Base-by-base conservation (phyloP, 495 filamentous ascomycete species). In the Podospora fimiseda region DNA sequence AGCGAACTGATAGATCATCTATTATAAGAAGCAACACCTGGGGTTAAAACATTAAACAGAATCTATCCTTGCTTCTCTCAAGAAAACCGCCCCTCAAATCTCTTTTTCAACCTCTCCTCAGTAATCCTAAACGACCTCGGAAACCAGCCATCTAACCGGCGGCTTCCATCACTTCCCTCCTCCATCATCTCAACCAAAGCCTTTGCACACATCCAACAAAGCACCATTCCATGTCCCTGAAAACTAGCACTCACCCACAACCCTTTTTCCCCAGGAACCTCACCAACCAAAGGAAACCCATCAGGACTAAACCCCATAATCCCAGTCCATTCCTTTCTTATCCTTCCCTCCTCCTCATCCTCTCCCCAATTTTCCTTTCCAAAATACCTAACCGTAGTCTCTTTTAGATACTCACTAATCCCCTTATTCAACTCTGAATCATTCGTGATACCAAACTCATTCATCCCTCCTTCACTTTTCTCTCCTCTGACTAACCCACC, bases 261-360 rank as follows among this genome's bases (percentile, higher is more conserved):
- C 2, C 68, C 71, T 36, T 68, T 59, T 43, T 68, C 63, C 0
- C 60, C 64, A 1, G 66, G 70, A 48, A 79, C 60, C 60, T 74
- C 63, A 8, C 76, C 75, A 5, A 85, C 76, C 53, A 80, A 74
- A 0, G 81, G 81, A 19, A 77, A 68, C 9, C 75, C 79, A 55
- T 84, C 80, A 1, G 74, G 70, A 15, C 68, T 76, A 20, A 71
- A 74, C 1, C 79, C 80, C 80, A 84, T 85, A 36, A 83, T 80
- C 0, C 82, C 82, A 9, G 76, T 82, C 82, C 81, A 85, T 53
- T 79, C 72, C 44, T 68, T 70, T 22, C 81, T 73, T 43, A 89
- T 70, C 39, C 82, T 74, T 9, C 76, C 80, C 3, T 74, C 71
- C 2, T 67, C 64, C 52, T 82, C 62, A 51, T 86, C 79, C 8